Evolutionary conservation across 352 stramenopile species (phyloP), one percentile per base, ranked within the genome.

Genomic region (Phytophthora sp.): DNA sequence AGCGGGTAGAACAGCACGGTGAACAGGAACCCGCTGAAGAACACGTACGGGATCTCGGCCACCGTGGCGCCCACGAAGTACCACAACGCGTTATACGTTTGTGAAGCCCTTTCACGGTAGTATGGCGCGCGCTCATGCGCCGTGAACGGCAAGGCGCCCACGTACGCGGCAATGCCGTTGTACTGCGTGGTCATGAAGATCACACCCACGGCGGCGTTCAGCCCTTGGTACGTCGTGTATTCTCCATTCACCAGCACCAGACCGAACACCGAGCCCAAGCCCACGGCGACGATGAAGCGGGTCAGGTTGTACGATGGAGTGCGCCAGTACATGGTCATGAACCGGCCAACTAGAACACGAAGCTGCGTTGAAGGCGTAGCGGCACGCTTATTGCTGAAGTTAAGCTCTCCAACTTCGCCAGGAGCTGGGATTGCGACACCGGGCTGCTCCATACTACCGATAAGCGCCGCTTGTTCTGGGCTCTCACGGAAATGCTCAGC

Each of bases 271-370:
- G 93, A 49, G 88, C 77, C 6, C 75, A 46, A 13, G 63, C 31
- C 41, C 7, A 52, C 27, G 0, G 70, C 85, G 6, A 95, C 63
- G n/a, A 86, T 46, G 5, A 88, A 57, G 9, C 91, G 76, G 2
- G 82, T 81, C 6, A 90, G 34, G 69, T 94, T 96, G 70, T 97
- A 97, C 46, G 73, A 74, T 20, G 89, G 85, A 9, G 76, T 91
- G 17, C 90, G 76, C 80, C 79, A 96, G 62, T 97, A 97, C 32
- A 88, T 79, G 38, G 85, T 71, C 38, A 70, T 46, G 42, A 82
- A 82, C 10, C 74, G 62, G 2, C 42, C 15, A 7, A 82, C 32
- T 17, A 82, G 38, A 9, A 66, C 59, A 69, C 58, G 46, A 31
- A 81, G 12, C 54, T 82, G 52, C 7, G 55, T 49, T 37, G 30